Conservation (phyloP, 1,139 yeast species). For the Yamadazyma diospyri region DNA sequence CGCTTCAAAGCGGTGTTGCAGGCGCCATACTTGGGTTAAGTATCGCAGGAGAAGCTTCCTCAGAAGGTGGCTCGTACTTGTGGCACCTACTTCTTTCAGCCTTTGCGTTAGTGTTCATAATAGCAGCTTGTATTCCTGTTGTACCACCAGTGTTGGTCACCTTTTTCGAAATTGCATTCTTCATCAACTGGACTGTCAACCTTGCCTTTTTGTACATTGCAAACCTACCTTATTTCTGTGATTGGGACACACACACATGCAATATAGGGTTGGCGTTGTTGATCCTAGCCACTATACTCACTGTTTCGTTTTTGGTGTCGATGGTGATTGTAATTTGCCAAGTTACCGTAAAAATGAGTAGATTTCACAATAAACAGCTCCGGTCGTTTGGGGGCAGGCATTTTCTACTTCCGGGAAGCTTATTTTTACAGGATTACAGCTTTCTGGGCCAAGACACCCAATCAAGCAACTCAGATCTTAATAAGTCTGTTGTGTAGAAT, state of each 20-base stretch:
- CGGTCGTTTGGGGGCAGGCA: not conserved
- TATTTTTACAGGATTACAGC: too few species aligned
- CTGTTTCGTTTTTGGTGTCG: not conserved
- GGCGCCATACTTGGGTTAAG: too few species aligned
- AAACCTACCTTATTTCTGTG: conserved; percentile 1
- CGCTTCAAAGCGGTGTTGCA: too few species aligned
- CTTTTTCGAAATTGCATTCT: not conserved
- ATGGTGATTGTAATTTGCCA: not conserved
- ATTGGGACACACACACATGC: not conserved
- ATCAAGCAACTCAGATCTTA: too few species aligned
- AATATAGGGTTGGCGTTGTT: not conserved
- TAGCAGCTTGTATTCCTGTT: not conserved
- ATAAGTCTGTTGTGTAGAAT: too few species aligned
- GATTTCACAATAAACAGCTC: not conserved
- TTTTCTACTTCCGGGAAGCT: too few species aligned
- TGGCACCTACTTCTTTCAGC: conserved; percentile 1
- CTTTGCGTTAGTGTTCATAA: not conserved
- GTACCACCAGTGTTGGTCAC: not conserved
- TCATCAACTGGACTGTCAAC: conserved; percentile 1
- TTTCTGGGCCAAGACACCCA: too few species aligned
- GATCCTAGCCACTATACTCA: conserved; percentile 1
- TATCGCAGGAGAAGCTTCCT: too few species aligned
- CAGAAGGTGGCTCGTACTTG: too few species aligned
- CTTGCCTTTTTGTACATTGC: not conserved
- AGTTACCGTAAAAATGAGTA: not conserved